A percentile compares a stretch with the other conserved stretches of the same genome.
Evolutionary conservation across 2,329 filamentous ascomycete genomes (phyloP).

Genomic region (Hypocrella siamensis): DNA sequence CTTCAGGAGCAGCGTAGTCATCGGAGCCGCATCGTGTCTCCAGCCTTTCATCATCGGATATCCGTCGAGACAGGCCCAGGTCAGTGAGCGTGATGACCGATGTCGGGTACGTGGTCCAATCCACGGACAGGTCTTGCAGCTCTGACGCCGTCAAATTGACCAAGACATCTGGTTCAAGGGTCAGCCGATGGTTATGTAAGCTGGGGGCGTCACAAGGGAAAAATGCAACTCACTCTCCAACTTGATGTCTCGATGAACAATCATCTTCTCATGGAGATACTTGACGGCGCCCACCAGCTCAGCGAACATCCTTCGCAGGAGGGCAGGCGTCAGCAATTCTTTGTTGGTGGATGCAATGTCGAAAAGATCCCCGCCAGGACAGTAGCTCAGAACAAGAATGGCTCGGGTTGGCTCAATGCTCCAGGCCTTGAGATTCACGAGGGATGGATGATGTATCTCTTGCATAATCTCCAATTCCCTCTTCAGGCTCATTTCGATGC

Average conservation of each 20-base stretch:
- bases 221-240: slow-evolving; percentile 57
- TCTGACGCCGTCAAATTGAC: slow-evolving; percentile 63
- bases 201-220: not conserved
- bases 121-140: slow-evolving; percentile 43
- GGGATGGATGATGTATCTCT: slow-evolving; percentile 70
- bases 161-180: slow-evolving; percentile 54
- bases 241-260: slow-evolving; percentile 96
- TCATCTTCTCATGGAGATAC: slow-evolving; percentile 71
- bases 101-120: slow-evolving; percentile 64
- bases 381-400: slow-evolving; percentile 78
- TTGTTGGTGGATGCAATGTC: slow-evolving; percentile 68
- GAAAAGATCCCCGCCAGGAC: slow-evolving; percentile 86
- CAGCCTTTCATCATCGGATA: slow-evolving; percentile 76
- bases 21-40: slow-evolving; percentile 89
- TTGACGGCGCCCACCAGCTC: slow-evolving; percentile 74
- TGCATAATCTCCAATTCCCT: slow-evolving; percentile 91
- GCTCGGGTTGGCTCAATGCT: slow-evolving; percentile 71
- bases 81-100: slow-evolving; percentile 83
- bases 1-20: slow-evolving; percentile 92
- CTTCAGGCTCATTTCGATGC: slow-evolving; percentile 85
- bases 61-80: slow-evolving; percentile 73
- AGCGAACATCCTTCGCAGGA: slow-evolving; percentile 76
- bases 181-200: not conserved
- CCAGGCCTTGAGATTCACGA: slow-evolving; percentile 86
- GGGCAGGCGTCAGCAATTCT: slow-evolving; percentile 46